Percentiles rank a stretch among this genome's conserved stretches.
phyloP scores from a whole-genome alignment of 495 filamentous ascomycete species.

The Aspergillus avenaceus region DNA sequence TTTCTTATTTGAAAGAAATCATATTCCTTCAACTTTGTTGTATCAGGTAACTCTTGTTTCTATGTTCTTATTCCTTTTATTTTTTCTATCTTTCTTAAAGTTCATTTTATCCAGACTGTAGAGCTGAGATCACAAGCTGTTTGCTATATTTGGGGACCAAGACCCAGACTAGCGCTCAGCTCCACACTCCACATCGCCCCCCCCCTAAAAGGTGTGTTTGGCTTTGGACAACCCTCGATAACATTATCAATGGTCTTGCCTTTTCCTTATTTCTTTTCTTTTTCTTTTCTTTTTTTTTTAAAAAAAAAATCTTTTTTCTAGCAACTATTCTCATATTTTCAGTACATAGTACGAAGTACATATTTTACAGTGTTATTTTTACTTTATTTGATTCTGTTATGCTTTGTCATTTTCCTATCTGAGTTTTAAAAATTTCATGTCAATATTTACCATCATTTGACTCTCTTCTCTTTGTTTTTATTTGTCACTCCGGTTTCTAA shows the following conservation, averaged over 20 bases:
- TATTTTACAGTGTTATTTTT: conserved; percentile 1
- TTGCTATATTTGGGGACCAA: neutral
- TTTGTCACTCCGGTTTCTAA: neutral
- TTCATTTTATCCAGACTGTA: neutral
- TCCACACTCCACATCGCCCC: conserved; percentile 1
- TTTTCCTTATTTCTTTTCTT: too few relatives aligned
- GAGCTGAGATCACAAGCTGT: neutral
- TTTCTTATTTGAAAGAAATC: neutral
- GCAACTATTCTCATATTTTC: neutral
- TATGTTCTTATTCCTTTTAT: neutral
- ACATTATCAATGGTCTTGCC: neutral
- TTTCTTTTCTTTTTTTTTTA: too few relatives aligned
- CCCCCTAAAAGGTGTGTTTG: neutral
- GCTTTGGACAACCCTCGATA: neutral
- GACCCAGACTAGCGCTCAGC: conserved; percentile 1
- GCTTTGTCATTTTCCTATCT: too few relatives aligned
- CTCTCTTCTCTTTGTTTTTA: neutral
- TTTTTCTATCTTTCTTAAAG: neutral
- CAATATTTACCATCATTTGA: neutral
- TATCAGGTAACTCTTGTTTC: neutral
- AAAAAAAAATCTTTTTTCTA: too few relatives aligned
- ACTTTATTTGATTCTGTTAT: too few relatives aligned
- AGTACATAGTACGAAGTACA: neutral
- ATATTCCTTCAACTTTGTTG: neutral
- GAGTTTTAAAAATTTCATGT: neutral